phyloP scores from a whole-genome alignment of 768 basidiomycete genomes.

The Sarcodon aspratus region DNA sequence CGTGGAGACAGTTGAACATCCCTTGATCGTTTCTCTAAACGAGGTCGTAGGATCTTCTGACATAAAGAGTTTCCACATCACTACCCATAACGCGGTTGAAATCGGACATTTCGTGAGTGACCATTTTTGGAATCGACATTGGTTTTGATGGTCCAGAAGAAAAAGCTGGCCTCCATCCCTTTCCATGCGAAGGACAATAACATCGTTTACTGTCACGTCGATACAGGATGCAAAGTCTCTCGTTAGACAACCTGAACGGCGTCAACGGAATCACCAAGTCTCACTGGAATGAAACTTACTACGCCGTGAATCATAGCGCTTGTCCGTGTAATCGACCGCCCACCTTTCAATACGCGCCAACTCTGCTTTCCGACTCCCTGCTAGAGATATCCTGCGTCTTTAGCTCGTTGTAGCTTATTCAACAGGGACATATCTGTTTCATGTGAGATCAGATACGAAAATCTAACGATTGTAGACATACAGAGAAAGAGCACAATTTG shows the following conservation, averaged over 20 bases:
- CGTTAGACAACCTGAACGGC: constrained; percentile 33
- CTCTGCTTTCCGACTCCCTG: too few species aligned
- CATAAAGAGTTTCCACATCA: constrained; percentile 55
- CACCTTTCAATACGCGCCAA: too few species aligned
- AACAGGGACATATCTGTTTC: too few species aligned
- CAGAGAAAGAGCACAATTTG: too few species aligned
- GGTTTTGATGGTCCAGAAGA: neutral
- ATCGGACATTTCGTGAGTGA: constrained; percentile 26
- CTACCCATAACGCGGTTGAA: constrained; percentile 54
- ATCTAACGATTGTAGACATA: too few species aligned
- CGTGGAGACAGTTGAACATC: constrained; percentile 45
- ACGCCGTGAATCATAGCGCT: constrained; percentile 41
- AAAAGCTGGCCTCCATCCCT: neutral
- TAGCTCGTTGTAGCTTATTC: too few species aligned
- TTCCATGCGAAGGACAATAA: constrained; percentile 21
- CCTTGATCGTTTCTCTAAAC: constrained; percentile 53
- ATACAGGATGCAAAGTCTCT: constrained; percentile 52
- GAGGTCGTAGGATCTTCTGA: constrained; percentile 56
- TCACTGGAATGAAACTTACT: constrained; percentile 45
- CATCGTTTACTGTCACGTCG: constrained; percentile 54
- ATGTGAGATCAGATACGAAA: too few species aligned
- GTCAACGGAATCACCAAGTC: constrained; percentile 49
- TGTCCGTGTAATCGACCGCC: too few species aligned
- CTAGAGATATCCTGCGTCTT: too few species aligned
- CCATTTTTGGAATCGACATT: too few species aligned